Evolutionary conservation across 306 rosid species (phyloP).

Genomic region (Elaeagnus macrophylla): DNA sequence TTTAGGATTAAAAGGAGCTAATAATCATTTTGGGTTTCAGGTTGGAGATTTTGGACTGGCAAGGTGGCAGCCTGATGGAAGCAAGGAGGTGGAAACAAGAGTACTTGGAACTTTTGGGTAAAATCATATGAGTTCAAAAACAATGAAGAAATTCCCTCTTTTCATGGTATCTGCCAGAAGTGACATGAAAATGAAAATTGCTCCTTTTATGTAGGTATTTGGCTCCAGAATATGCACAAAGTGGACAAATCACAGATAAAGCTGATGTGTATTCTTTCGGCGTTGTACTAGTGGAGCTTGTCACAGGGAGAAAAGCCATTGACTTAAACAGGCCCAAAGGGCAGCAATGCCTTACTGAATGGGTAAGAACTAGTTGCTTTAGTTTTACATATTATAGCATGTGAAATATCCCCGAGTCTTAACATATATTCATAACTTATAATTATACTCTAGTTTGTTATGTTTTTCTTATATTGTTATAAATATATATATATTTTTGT

Average conservation of each 20-base stretch:
- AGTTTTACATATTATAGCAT: not conserved
- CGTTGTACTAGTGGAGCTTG: conserved; percentile 83
- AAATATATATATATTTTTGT: not conserved
- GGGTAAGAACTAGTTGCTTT: conserved; percentile 41
- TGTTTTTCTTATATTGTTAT: not conserved
- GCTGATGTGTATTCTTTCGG: conserved; percentile 96
- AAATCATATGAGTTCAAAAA: not conserved
- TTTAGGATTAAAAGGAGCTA: conserved; percentile 7
- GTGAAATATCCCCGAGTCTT: not conserved
- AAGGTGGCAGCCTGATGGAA: conserved; percentile 97
- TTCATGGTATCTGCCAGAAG: conserved; percentile 5
- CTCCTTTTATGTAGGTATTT: conserved; percentile 49
- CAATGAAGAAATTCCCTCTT: not conserved
- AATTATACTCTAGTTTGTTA: not conserved
- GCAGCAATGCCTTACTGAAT: conserved; percentile 91
- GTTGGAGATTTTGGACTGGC: conserved; percentile 99
- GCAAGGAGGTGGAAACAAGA: conserved; percentile 82
- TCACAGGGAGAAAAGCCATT: conserved; percentile 81
- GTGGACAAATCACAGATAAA: conserved; percentile 93
- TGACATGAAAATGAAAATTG: conserved; percentile 8
- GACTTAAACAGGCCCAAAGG: conserved; percentile 78
- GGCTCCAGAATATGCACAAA: conserved; percentile 96
- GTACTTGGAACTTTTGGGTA: conserved; percentile 95
- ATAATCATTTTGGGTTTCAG: conserved; percentile 30
- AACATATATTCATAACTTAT: not conserved